phyloP scores from a whole-genome alignment of 345 rosid genomes.

The Rhizophora mangle region DNA sequence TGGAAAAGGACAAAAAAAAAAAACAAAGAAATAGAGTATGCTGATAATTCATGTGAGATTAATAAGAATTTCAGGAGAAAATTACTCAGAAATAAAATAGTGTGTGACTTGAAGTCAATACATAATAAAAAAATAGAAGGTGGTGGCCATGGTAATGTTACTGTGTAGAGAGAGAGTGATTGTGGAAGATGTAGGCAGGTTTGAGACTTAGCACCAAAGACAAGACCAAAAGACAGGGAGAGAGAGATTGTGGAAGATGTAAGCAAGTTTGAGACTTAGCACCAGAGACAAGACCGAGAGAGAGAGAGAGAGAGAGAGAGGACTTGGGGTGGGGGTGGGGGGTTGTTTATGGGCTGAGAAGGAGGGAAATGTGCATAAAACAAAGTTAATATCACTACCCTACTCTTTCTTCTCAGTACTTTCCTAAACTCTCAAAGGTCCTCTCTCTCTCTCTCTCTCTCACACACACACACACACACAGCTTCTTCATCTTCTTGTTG shows the following conservation, averaged over 20 bases:
- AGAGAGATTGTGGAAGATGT: background rate
- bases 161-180: constrained; percentile 4
- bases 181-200: background rate
- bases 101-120: background rate
- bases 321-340: too few species aligned
- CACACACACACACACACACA: background rate
- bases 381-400: constrained; percentile 17
- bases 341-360: background rate
- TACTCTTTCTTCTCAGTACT: constrained; percentile 13
- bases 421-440: constrained; percentile 19
- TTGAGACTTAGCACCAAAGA: constrained; percentile 7
- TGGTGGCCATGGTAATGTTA: constrained; percentile 8
- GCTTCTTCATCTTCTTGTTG: background rate
- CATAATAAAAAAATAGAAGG: background rate
- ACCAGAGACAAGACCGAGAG: background rate
- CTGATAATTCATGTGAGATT: background rate
- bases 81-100: background rate
- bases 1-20: constrained; percentile 34
- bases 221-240: background rate
- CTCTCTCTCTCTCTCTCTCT: background rate
- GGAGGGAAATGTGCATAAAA: constrained; percentile 21
- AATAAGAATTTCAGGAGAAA: background rate
- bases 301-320: background rate
- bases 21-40: constrained; percentile 8
- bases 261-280: constrained; percentile 5